Conservation (phyloP, 1,139 yeast genomes). For the Saccharomyces hybrid region DNA sequence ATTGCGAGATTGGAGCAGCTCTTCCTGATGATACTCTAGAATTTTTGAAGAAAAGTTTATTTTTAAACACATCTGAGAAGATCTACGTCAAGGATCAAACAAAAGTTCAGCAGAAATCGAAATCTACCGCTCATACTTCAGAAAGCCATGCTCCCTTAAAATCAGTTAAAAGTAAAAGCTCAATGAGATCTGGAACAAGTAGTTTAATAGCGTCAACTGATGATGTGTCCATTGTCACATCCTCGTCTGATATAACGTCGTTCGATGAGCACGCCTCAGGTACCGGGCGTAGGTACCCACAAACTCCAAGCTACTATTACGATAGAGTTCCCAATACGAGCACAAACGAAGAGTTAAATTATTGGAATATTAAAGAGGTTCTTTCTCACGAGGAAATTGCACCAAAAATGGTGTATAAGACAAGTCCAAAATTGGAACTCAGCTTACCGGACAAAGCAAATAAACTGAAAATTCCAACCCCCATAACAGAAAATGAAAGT, state of each 20-base stretch:
- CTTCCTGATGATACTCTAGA: slow-evolving; percentile 47
- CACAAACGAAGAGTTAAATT: slow-evolving; percentile 42
- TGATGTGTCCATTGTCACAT: slow-evolving; percentile 25
- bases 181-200: slow-evolving; percentile 24
- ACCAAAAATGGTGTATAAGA: slow-evolving; percentile 8
- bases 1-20: slow-evolving; percentile 54
- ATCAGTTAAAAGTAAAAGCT: slow-evolving; percentile 23
- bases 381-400: slow-evolving; percentile 12
- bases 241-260: slow-evolving; percentile 29
- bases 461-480: slow-evolving; percentile 1
- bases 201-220: slow-evolving; percentile 23
- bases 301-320: slow-evolving; percentile 30
- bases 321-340: slow-evolving; percentile 20
- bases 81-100: slow-evolving; percentile 40
- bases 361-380: slow-evolving; percentile 54
- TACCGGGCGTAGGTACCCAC: slow-evolving; percentile 26
- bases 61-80: slow-evolving; percentile 36
- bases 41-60: slow-evolving; percentile 34
- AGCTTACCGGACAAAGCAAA: slow-evolving; percentile 3
- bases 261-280: slow-evolving; percentile 26
- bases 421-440: slow-evolving; percentile 4
- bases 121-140: slow-evolving; percentile 10
- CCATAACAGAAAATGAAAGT: slow-evolving; percentile 6
- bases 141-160: slow-evolving; percentile 12
- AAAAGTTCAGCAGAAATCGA: slow-evolving; percentile 12